Evolutionary conservation across 306 rosid genomes (phyloP).

Genomic region (Neltuma alba): DNA sequence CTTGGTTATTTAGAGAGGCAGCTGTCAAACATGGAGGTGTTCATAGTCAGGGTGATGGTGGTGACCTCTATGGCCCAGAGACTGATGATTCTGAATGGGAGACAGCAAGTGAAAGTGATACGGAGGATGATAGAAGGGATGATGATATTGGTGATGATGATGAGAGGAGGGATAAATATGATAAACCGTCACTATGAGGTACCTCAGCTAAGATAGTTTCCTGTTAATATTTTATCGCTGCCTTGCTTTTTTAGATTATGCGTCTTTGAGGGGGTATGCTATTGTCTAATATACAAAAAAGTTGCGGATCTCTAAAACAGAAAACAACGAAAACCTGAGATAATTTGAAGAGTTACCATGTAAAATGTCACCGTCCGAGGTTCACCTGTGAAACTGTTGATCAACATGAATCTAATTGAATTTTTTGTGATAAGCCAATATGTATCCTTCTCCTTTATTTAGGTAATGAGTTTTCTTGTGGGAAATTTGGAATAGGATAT

Average conservation of each 20-base stretch:
- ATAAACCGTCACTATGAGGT: slow-evolving; percentile 82
- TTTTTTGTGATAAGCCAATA: not conserved
- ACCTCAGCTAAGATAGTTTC: slow-evolving; percentile 22
- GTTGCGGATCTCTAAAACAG: not conserved
- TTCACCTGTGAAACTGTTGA: not conserved
- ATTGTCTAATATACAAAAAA: not conserved
- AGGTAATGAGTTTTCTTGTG: slow-evolving; percentile 24
- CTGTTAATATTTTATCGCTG: not conserved
- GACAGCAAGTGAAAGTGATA: slow-evolving; percentile 98
- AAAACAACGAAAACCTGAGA: not conserved
- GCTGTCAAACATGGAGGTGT: slow-evolving; percentile 92
- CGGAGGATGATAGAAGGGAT: slow-evolving; percentile 87
- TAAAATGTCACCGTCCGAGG: not conserved
- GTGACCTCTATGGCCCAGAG: slow-evolving; percentile 80
- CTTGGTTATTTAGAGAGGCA: slow-evolving; percentile 98
- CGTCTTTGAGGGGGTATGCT: slow-evolving; percentile 2
- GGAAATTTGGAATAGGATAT: slow-evolving; percentile 4
- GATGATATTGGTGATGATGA: slow-evolving; percentile 81
- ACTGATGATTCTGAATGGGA: slow-evolving; percentile 99
- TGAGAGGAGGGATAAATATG: slow-evolving; percentile 73
- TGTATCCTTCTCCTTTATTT: not conserved
- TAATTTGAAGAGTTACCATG: slow-evolving; percentile 13
- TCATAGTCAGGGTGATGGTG: slow-evolving; percentile 85
- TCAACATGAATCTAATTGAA: not conserved
- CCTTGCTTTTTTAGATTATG: not conserved